Base-by-base conservation (phyloP, 805 yeast species). In the Wickerhamomyces chaumierensis region DNA sequence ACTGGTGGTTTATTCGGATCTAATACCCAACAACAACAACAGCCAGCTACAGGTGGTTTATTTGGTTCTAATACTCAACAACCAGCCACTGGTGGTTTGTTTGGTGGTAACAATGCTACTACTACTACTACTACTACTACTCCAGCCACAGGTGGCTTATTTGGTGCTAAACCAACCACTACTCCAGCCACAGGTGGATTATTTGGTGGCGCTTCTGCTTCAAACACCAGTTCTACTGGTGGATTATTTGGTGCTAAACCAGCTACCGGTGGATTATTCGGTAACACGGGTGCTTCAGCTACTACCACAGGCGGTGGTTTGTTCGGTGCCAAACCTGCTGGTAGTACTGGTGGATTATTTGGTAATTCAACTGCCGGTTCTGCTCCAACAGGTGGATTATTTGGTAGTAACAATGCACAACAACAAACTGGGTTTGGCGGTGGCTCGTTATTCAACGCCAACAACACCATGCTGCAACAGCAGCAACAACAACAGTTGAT, bases 211-310 rank as follows among this genome's bases (percentile, higher is more conserved):
- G 28, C 21, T 25, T 33, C 36, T 21, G 35, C 27, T 13, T 15
- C 34, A 6, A 16, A 6, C 12, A 15, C 33, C 8, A 8, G 18
- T 14, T 37, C 49, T 11, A 36, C 56, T 29, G 68, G 66, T 42
- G 67, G 65, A 21, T 48, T 63, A 38, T 69, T 66, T 55, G 68
- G 69, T 15, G 55, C 49, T 15, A 47, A 45, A 21, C 41, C 43
- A 2, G 41, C 47, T 16, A 14, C n/a, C 7, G 48, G 49, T 35
- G 49, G 49, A n/a, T 36, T 48, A 25, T 47, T 47, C 39, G 48
- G 48, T 19, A 18, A 34, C 9, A n/a, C 41, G 5, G 9, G n/a
- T 9, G 14, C 29, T 4, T 4, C 33, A 6, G 12, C n/a, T 13
- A 18, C 34, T 21, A 13, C 35, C 15, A 32, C 39, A 6, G 36